Evolutionary conservation across 108 stramenopile genomes (phyloP).

Genomic region (Skeletonema tropicum): DNA sequence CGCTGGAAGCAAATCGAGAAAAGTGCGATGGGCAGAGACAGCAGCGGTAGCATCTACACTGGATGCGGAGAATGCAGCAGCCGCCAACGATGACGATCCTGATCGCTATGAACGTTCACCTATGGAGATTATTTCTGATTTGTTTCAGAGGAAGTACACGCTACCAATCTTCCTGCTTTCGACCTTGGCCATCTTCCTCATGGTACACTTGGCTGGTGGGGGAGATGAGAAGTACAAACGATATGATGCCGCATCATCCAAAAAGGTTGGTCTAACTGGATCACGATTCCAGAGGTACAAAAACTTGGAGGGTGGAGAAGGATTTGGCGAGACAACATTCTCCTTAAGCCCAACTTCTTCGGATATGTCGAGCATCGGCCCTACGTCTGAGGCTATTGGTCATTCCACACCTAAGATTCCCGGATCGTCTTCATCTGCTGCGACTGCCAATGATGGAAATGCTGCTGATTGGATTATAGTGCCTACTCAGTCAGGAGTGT

Average conservation of each 20-base stretch:
- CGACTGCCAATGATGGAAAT: slow-evolving; percentile 17
- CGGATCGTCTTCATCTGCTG: not conserved
- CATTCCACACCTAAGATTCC: slow-evolving; percentile 45
- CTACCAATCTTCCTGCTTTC: slow-evolving; percentile 25
- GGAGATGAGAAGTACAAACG: slow-evolving; percentile 3
- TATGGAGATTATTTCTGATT: slow-evolving; percentile 27
- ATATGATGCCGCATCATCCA: not conserved
- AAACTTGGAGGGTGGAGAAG: slow-evolving; percentile 1
- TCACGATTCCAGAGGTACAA: not conserved
- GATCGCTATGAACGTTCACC: slow-evolving; percentile 12
- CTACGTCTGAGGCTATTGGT: slow-evolving; percentile 30
- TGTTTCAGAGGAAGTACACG: slow-evolving; percentile 40
- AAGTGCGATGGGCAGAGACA: slow-evolving; percentile 39
- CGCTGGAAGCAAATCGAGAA: slow-evolving; percentile 10
- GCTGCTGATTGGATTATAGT: slow-evolving; percentile 38
- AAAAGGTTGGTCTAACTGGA: not conserved
- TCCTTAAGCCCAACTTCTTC: slow-evolving; percentile 4
- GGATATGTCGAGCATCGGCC: slow-evolving; percentile 3
- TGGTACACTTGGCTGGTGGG: slow-evolving; percentile 43
- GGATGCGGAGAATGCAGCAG: slow-evolving; percentile 36
- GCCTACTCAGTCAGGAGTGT: slow-evolving; percentile 8
- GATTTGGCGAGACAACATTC: slow-evolving; percentile 9
- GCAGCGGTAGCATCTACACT: slow-evolving; percentile 39
- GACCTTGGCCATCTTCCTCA: slow-evolving; percentile 31
- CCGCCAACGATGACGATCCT: slow-evolving; percentile 10